Evolutionary conservation across 2,329 filamentous ascomycete species (phyloP), one percentile per base, ranked within the genome.

Genomic region (Chaetomiaceae sp.): DNA sequence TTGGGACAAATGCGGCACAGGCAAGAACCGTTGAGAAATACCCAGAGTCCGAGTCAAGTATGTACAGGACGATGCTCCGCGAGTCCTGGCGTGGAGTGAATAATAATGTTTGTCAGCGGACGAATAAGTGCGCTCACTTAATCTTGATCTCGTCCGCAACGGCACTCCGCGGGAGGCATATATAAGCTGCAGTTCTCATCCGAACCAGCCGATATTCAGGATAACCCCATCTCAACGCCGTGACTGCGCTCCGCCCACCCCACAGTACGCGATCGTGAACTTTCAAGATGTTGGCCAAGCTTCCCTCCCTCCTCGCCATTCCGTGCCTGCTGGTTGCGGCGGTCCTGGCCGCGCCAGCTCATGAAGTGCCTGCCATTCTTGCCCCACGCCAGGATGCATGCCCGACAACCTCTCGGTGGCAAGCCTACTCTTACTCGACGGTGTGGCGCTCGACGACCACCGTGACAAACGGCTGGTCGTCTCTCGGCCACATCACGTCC

Each of bases 401-500:
- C 36, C 50, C 50, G n/a, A 42, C 29, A 6, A 13, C 13, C 29
- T n/a, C 43, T 5, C 43, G 43, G 3, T 47, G 37, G 34, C 7
- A 42, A 11, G 21, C 14, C n/a, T 52, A 23, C 13, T 25, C 16
- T 9, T 52, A 52, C 34, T 27, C 43, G 36, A 52, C 50, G 3
- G 11, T 30, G 7, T 52, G 50, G 50, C 43, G 21, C 11, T 33
- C 50, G 4, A 52, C 50, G 18, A 52, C 50, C 42, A 52, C 50
- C 36, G 16, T 52, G 11, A 52, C 50, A 1, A 42, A 52, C 14
- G 43, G 50, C 29, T 34, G 29, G 43, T 52, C 50, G 14, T 47
- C 42, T 7, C 50, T 52, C 20, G 42, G 50, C 29, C 42, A 34
- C 37, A 27, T 52, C 43, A 52, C 43, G 4, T 52, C 50, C 29